Evolutionary conservation across 1,284 basidiomycete species (phyloP).

Genomic region (Ceratobasidium sp.): DNA sequence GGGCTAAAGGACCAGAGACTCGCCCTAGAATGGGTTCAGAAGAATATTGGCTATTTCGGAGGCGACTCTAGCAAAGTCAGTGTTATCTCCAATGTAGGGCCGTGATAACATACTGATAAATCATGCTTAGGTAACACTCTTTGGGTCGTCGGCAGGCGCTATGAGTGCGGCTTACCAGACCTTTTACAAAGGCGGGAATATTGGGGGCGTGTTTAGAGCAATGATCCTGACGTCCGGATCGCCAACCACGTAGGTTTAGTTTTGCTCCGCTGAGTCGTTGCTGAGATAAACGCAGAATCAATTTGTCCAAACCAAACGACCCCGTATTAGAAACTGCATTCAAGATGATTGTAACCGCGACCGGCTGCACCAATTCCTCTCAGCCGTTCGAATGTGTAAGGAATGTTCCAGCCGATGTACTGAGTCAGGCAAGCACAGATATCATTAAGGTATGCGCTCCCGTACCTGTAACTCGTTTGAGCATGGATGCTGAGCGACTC

Average conservation of each 20-base stretch:
- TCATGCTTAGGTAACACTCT: conserved; percentile 43
- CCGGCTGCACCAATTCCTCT: background rate
- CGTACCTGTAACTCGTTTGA: background rate
- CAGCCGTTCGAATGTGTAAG: conserved; percentile 17
- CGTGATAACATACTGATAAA: background rate
- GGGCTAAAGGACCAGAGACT: conserved; percentile 60
- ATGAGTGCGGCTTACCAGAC: conserved; percentile 50
- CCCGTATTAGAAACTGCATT: background rate
- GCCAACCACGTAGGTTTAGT: conserved; percentile 30
- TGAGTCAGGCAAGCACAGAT: conserved; percentile 9
- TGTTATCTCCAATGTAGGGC: background rate
- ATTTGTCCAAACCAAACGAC: conserved; percentile 1
- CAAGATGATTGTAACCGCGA: background rate
- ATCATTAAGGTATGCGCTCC: background rate
- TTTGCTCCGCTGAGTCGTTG: background rate
- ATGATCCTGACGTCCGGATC: conserved; percentile 48
- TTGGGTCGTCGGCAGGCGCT: conserved; percentile 54
- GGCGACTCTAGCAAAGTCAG: conserved; percentile 59
- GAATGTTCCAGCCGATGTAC: background rate
- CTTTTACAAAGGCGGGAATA: conserved; percentile 48
- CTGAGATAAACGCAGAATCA: background rate
- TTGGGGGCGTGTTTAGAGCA: conserved; percentile 41
- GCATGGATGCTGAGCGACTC: background rate
- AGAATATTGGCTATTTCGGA: conserved; percentile 62
- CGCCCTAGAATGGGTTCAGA: conserved; percentile 63